Evolutionary conservation across 2,329 filamentous ascomycete genomes (phyloP).

Genomic region (Scedosporium minutisporum): DNA sequence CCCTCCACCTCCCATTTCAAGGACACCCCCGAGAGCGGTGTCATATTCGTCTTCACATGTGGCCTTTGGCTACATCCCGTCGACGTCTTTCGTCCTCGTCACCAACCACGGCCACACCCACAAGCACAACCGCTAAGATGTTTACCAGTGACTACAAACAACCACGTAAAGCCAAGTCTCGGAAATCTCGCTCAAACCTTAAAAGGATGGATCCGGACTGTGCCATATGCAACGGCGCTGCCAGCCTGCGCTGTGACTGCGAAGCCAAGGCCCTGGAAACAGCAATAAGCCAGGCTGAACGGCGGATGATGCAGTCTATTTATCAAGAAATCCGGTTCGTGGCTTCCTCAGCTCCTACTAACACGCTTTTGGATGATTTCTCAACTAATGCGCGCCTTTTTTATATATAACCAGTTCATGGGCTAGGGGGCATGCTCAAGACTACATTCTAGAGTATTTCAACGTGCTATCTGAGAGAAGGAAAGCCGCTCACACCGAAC

Average conservation of each 20-base stretch:
- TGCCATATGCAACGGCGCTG: conserved; percentile 55
- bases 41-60: neutral
- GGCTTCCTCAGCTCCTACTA: neutral
- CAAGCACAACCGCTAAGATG: conserved; percentile 28
- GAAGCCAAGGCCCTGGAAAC: conserved; percentile 56
- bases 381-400: neutral
- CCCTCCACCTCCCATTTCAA: neutral
- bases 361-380: neutral
- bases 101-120: conserved; percentile 16
- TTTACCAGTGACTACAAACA: conserved; percentile 32
- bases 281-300: conserved; percentile 54
- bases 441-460: conserved; percentile 60
- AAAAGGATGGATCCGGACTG: conserved; percentile 62
- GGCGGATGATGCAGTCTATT: conserved; percentile 51
- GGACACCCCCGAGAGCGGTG: neutral
- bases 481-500: conserved; percentile 44
- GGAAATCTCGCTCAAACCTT: conserved; percentile 18
- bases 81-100: neutral
- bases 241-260: conserved; percentile 50
- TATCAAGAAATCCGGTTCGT: conserved; percentile 55
- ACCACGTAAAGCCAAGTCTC: conserved; percentile 7
- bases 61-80: no score
- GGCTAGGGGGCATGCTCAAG: conserved; percentile 56
- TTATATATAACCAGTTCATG: conserved; percentile 36
- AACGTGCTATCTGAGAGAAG: conserved; percentile 50